A percentile compares a stretch with the other conserved stretches of the same genome.
phyloP scores from a whole-genome alignment of 352 stramenopile genomes.

The Phytopythium sindhum region DNA sequence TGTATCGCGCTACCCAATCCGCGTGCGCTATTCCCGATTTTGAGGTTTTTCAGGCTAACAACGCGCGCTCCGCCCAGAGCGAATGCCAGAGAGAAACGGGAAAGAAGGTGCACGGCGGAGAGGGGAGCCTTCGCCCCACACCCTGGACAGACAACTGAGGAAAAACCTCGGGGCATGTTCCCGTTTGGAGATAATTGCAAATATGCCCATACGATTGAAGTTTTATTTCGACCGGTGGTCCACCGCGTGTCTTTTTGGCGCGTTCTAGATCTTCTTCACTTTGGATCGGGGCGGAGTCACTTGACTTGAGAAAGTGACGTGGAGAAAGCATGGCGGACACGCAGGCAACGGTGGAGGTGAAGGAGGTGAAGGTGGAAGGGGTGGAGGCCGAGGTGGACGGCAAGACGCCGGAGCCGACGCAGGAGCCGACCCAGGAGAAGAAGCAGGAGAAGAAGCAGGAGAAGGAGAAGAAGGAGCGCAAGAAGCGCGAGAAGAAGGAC shows the following conservation, averaged over 20 bases:
- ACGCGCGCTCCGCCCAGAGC: not conserved
- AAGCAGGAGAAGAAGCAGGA: not conserved
- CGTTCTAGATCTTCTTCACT: slow-evolving; percentile 4
- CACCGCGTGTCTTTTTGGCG: not conserved
- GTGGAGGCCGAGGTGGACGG: slow-evolving; percentile 2
- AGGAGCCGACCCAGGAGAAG: slow-evolving; percentile 2
- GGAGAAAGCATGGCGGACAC: slow-evolving; percentile 3
- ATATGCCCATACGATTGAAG: not conserved
- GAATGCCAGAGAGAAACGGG: slow-evolving; percentile 9
- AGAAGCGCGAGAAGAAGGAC: slow-evolving; percentile 10
- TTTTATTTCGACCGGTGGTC: not conserved
- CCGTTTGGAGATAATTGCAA: not conserved
- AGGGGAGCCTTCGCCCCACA: not conserved
- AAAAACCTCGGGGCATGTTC: slow-evolving; percentile 5
- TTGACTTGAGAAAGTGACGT: not conserved
- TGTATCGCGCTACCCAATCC: slow-evolving; percentile 24
- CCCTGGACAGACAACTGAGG: slow-evolving; percentile 2
- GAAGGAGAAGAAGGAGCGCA: slow-evolving; percentile 5
- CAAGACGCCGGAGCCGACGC: not conserved
- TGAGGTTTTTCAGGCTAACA: slow-evolving; percentile 27
- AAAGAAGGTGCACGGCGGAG: slow-evolving; percentile 6
- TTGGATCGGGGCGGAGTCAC: not conserved
- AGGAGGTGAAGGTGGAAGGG: not conserved
- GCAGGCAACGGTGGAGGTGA: not conserved
- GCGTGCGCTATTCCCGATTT: not conserved